phyloP scores from a whole-genome alignment of 1,284 basidiomycete species.

The Sporisorium exsertum region DNA sequence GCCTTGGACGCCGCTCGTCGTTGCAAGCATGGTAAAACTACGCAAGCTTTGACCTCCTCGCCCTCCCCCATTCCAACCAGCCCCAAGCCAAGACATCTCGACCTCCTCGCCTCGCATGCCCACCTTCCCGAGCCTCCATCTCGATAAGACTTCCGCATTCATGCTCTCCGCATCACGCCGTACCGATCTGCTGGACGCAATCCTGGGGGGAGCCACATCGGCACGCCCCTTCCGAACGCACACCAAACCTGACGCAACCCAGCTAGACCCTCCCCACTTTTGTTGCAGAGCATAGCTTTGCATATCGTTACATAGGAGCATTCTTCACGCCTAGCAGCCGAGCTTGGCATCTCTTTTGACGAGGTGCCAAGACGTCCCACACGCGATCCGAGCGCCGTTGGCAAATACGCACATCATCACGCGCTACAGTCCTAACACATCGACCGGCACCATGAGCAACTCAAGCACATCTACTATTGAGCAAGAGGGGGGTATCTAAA shows the following conservation, averaged over 20 bases:
- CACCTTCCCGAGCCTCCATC: no score
- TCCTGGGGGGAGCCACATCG: conserved; percentile 9
- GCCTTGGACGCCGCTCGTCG: background rate
- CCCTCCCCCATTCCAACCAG: background rate
- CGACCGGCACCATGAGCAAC: no score
- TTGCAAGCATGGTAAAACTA: background rate
- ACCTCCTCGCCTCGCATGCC: background rate
- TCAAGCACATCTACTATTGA: background rate
- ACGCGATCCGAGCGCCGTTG: background rate
- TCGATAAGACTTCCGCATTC: no score
- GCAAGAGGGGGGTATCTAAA: background rate
- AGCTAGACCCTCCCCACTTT: no score
- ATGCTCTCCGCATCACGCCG: background rate
- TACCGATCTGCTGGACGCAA: background rate
- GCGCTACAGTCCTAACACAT: no score
- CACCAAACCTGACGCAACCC: background rate
- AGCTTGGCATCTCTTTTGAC: background rate
- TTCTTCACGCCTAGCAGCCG: background rate
- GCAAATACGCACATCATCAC: background rate
- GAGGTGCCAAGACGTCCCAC: background rate
- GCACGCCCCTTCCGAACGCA: background rate
- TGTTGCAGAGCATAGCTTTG: no score
- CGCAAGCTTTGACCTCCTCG: background rate
- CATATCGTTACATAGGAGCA: background rate
- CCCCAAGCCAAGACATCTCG: background rate